Evolutionary conservation across 495 filamentous ascomycete species (phyloP).

Genomic region (Neurospora terricola): DNA sequence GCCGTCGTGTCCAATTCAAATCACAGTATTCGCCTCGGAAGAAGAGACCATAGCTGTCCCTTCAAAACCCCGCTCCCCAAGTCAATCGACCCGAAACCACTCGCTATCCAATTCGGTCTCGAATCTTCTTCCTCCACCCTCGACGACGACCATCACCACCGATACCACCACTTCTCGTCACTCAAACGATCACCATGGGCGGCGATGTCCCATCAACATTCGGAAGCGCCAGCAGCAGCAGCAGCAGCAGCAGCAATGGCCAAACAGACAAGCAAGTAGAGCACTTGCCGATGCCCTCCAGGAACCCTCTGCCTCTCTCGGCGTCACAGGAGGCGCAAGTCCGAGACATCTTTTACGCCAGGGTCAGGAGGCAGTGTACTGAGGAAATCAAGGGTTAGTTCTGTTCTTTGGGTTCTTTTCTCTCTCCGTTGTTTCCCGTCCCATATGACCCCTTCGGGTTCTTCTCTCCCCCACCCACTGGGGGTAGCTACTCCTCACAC

Average conservation of each 20-base stretch:
- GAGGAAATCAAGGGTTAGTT: conserved; percentile 75
- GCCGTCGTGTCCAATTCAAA: neutral
- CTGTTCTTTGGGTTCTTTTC: neutral
- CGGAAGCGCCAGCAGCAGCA: neutral
- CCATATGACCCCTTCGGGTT: neutral
- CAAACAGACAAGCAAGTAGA: neutral
- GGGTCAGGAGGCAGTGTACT: conserved; percentile 68
- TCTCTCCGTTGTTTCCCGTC: neutral
- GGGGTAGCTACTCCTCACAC: neutral
- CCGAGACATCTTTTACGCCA: conserved; percentile 77
- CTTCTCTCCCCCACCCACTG: neutral
- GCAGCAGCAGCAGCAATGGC: neutral
- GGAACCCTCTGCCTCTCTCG: conserved; percentile 87
- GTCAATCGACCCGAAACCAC: neutral
- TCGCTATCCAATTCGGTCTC: neutral
- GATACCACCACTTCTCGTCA: neutral
- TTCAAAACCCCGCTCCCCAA: neutral
- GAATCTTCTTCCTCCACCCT: neutral
- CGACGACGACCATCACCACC: neutral
- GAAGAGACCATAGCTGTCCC: neutral
- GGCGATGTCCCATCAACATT: conserved; percentile 8
- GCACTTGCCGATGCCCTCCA: conserved; percentile 47
- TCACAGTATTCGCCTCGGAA: neutral
- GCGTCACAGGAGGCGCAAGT: conserved; percentile 87
- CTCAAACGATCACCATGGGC: conserved; percentile 29